Percentiles rank a stretch among this genome's conserved stretches.
Conservation (phyloP, 2,329 filamentous ascomycete genomes). For the Elsinoe australis region DNA sequence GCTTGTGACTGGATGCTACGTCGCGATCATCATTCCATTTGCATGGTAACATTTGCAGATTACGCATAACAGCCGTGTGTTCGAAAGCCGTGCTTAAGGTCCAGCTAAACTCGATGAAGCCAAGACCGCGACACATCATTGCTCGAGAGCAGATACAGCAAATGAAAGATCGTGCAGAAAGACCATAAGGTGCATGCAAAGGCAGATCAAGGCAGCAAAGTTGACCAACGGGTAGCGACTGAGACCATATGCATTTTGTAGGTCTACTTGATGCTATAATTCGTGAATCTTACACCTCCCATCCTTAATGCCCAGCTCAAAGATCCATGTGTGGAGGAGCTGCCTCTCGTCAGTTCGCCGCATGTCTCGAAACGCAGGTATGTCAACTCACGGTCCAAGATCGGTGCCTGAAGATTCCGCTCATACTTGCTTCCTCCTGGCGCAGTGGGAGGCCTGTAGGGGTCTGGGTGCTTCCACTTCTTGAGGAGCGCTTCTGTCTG, state of each 20-base stretch:
- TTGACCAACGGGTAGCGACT: no score
- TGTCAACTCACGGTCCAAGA: constrained; percentile 63
- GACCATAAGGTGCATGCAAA: no score
- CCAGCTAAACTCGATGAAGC: no score
- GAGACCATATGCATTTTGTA: constrained; percentile 5
- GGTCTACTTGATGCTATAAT: constrained; percentile 19
- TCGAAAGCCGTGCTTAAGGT: no score
- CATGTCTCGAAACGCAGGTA: neutral
- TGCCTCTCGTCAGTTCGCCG: constrained; percentile 24
- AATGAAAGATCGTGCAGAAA: no score
- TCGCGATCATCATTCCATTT: neutral
- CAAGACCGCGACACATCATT: no score
- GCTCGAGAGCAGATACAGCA: no score
- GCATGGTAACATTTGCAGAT: neutral
- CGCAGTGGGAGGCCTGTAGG: constrained; percentile 79
- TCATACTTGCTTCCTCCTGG: constrained; percentile 97
- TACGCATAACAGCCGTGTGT: no score
- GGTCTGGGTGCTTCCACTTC: constrained; percentile 96
- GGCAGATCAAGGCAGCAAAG: no score
- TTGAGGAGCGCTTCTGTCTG: constrained; percentile 84
- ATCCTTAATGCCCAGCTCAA: constrained; percentile 25
- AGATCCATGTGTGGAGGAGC: constrained; percentile 46
- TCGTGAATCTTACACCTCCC: neutral
- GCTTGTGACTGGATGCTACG: neutral
- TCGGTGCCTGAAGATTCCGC: constrained; percentile 75